phyloP scores from a whole-genome alignment of 371 early-diverging fungal genomes.

The Apophysomyces ossiformis region DNA sequence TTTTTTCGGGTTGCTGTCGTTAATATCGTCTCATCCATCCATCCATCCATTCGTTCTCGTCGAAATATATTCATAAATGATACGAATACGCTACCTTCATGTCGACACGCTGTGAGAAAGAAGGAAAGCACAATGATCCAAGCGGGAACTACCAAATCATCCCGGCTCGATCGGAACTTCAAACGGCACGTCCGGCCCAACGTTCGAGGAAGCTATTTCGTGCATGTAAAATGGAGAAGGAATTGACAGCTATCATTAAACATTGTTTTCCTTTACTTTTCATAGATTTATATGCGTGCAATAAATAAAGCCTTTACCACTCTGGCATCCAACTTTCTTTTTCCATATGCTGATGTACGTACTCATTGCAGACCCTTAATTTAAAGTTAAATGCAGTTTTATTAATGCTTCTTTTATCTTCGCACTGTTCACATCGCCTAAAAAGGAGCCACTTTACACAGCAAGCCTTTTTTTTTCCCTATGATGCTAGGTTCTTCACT shows the following conservation, averaged over 20 bases:
- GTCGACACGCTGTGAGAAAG: constrained; percentile 11
- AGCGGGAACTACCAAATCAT: background rate
- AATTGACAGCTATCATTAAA: too few species aligned
- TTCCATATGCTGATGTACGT: too few species aligned
- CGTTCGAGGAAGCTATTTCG: too few species aligned
- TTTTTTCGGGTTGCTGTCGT: background rate
- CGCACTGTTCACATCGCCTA: background rate
- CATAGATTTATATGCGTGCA: too few species aligned
- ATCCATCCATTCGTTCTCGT: background rate
- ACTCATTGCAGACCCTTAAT: background rate
- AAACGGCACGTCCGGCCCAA: background rate
- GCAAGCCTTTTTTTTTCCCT: background rate
- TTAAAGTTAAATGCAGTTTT: constrained; percentile 3
- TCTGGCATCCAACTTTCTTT: too few species aligned
- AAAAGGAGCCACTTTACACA: background rate
- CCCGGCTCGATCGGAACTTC: background rate
- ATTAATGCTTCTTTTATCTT: constrained; percentile 6
- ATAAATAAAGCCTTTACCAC: too few species aligned
- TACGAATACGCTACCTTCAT: constrained; percentile 8
- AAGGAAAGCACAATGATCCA: constrained; percentile 2
- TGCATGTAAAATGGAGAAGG: too few species aligned
- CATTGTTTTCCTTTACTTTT: too few species aligned
- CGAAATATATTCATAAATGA: background rate
- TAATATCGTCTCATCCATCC: background rate
- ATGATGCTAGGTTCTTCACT: background rate